These are phyloP conservation scores for Taxawa tesnikishii DNA, from an alignment of 2,329 filamentous ascomycete genomes.

Conservation along the genomic window DNA sequence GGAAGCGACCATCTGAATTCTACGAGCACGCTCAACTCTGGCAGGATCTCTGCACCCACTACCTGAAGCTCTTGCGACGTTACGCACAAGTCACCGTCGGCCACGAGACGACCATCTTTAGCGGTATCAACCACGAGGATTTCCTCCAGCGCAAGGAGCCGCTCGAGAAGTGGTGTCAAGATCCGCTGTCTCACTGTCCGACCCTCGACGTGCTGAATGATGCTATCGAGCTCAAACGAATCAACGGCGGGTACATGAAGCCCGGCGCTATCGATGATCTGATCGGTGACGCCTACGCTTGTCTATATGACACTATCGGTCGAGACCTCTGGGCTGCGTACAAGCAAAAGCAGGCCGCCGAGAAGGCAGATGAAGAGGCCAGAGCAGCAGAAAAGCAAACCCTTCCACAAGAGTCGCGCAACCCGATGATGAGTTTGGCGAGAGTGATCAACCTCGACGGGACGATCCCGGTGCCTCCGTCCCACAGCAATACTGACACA, in stretches of 20 bases:
- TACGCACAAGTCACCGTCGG: constrained; percentile 45
- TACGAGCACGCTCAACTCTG: constrained; percentile 51
- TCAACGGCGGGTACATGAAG: constrained; percentile 85
- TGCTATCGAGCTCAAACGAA: constrained; percentile 56
- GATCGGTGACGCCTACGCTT: constrained; percentile 80
- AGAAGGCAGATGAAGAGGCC: constrained; percentile 3
- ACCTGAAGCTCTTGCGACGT: constrained; percentile 45
- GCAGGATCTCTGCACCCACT: constrained; percentile 47
- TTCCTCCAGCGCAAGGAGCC: constrained; percentile 48
- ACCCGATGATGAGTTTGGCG: constrained; percentile 7
- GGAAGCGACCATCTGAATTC: constrained; percentile 69
- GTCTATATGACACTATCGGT: constrained; percentile 57
- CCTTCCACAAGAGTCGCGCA: constrained; percentile 12
- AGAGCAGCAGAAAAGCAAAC: neutral
- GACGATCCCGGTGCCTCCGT: neutral
- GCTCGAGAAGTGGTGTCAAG: constrained; percentile 46
- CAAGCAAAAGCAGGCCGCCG: constrained; percentile 9
- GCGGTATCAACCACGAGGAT: constrained; percentile 50
- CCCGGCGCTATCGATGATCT: constrained; percentile 77
- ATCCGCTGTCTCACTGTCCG: constrained; percentile 30
- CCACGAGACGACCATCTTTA: constrained; percentile 54
- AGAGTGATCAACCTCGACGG: constrained; percentile 8
- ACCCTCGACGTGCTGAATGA: constrained; percentile 53
- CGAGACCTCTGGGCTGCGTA: constrained; percentile 38
- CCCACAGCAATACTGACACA: neutral